phyloP scores from a whole-genome alignment of 2,329 filamentous ascomycete genomes.

The Aspergillus niger region DNA sequence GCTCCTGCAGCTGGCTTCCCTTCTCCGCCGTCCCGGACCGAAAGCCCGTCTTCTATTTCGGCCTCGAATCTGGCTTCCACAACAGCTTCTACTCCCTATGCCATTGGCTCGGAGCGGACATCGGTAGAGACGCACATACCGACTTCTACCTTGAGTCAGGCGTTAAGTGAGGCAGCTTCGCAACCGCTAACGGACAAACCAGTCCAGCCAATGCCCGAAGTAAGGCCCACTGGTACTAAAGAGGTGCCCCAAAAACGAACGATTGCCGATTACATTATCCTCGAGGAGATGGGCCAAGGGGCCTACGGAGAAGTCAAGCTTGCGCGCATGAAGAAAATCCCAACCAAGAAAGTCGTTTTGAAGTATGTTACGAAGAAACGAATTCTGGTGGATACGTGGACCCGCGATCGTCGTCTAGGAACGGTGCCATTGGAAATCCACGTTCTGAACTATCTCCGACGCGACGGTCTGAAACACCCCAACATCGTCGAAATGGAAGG shows the following conservation, averaged over 20 bases:
- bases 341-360: conserved; percentile 80
- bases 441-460: conserved; percentile 86
- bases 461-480: conserved; percentile 65
- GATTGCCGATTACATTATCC: conserved; percentile 85
- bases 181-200: conserved; percentile 47
- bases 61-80: conserved; percentile 69
- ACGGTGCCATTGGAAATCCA: conserved; percentile 97
- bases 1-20: conserved; percentile 62
- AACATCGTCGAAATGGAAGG: conserved; percentile 71
- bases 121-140: conserved; percentile 41
- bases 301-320: conserved; percentile 98
- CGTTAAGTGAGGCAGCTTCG: conserved; percentile 53
- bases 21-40: conserved; percentile 57
- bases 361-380: conserved; percentile 98
- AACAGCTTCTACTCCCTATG: conserved; percentile 31
- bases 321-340: conserved; percentile 77
- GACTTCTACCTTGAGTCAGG: conserved; percentile 53
- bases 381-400: conserved; percentile 98
- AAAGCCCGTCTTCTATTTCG: conserved; percentile 73
- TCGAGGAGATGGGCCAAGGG: conserved; percentile 98
- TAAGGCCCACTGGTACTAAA: conserved; percentile 27
- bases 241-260: conserved; percentile 67
- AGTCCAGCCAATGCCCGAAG: conserved; percentile 38
- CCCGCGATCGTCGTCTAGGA: conserved; percentile 84
- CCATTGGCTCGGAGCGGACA: conserved; percentile 26